These are phyloP conservation scores for Mitragyna speciosa DNA, from an alignment of 257 asterid species.

Conservation along the genomic window DNA sequence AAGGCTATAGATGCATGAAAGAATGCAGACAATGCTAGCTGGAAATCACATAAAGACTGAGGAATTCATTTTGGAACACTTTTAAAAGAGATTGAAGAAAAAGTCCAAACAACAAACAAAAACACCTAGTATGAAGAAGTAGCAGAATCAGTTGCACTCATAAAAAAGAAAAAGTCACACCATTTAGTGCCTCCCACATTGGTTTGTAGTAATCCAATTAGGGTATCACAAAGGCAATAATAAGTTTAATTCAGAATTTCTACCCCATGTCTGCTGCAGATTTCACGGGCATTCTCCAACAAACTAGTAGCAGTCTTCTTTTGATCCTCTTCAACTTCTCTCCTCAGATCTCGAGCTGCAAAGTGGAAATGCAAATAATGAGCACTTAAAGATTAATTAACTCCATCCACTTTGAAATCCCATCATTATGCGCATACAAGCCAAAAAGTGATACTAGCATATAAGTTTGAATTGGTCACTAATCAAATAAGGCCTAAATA, in stretches of 20 bases:
- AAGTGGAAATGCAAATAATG: too few species aligned
- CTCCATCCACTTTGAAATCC: background rate
- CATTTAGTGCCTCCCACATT: too few species aligned
- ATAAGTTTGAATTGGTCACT: background rate
- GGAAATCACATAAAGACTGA: too few species aligned
- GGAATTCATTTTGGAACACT: too few species aligned
- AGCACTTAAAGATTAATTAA: background rate
- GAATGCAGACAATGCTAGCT: too few species aligned
- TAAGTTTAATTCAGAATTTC: background rate
- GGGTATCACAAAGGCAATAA: background rate
- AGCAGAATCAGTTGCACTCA: background rate
- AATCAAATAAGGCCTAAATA: background rate
- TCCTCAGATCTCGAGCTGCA: slow-evolving; percentile 48
- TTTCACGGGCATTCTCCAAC: slow-evolving; percentile 47
- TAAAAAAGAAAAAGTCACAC: too few species aligned
- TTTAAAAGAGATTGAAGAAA: too few species aligned
- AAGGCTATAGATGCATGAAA: too few species aligned
- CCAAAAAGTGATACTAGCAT: too few species aligned
- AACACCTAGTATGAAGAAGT: background rate
- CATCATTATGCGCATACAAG: background rate
- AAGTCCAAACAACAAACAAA: too few species aligned
- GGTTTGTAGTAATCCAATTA: background rate
- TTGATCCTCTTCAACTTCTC: slow-evolving; percentile 38
- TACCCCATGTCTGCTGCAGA: slow-evolving; percentile 50
- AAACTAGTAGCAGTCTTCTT: slow-evolving; percentile 37